Evolutionary conservation across 768 basidiomycete species (phyloP).

Genomic region (Dioszegia aurantiaca): DNA sequence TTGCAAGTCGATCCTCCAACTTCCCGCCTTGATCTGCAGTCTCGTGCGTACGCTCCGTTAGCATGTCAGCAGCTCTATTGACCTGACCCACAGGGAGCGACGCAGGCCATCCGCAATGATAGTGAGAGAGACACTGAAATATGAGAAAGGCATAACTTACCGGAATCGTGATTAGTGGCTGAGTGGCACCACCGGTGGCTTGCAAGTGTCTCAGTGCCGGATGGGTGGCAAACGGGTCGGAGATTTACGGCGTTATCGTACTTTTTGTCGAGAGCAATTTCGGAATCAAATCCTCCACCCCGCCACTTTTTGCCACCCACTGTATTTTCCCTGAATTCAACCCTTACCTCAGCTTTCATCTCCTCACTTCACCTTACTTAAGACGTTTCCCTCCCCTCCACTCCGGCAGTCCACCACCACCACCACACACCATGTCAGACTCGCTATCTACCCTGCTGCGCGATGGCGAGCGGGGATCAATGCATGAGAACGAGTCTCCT

Average conservation of each 20-base stretch:
- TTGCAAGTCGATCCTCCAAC: no score
- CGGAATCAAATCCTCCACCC: background rate
- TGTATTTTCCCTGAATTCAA: background rate
- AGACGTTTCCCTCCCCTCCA: conserved; percentile 5
- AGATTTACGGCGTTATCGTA: conserved; percentile 5
- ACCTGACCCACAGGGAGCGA: no score
- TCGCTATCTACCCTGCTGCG: background rate
- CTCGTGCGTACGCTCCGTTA: no score
- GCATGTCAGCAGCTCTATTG: no score
- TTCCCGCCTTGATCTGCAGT: no score
- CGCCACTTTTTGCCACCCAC: background rate
- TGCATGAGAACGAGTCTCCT: background rate
- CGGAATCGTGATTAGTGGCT: no score
- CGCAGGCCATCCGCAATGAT: no score
- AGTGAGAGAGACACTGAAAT: no score
- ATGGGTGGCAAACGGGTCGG: no score
- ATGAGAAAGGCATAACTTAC: no score
- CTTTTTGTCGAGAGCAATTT: background rate
- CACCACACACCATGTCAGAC: background rate
- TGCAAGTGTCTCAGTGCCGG: no score
- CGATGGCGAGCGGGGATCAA: background rate
- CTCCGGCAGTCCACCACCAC: background rate
- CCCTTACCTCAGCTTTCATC: conserved; percentile 10
- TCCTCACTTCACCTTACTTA: conserved; percentile 11
- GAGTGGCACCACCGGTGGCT: no score